Evolutionary conservation across 2,329 filamentous ascomycete species (phyloP), one percentile per base, ranked within the genome.

Genomic region (Sarocladium oryzae): DNA sequence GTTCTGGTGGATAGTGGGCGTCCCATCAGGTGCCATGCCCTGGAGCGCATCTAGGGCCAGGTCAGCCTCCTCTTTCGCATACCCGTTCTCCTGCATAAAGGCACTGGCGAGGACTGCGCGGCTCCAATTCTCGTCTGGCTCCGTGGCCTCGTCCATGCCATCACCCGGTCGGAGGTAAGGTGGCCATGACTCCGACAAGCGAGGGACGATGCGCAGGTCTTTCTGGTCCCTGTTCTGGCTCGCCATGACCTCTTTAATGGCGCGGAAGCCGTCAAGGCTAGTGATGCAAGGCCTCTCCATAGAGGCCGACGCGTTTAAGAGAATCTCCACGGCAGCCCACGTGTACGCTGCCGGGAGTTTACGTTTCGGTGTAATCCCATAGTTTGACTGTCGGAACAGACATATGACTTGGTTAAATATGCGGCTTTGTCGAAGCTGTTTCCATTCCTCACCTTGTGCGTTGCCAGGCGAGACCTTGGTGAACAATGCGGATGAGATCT

Each of bases 151-250:
- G 59, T 85, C 82, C 54, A 79, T 75, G 1, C 81, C 81, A 58
- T 85, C 77, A 52, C 76, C 73, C 10, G 76, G 70, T 33, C 72
- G 68, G 51, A 79, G 66, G 63, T 82, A 84, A 0, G 82, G 82
- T 9, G 82, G 82, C 82, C 81, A 85, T 2, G 71, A 72, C 48
- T 73, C 69, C 2, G 69, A 66, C 51, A 80, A 72, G 24, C 78
- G 73, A 18, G 64, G 56, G 2, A 76, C 71, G 28, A 72, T 74
- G 30, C 70, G 72, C 13, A 63, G 66, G 61, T 85, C 82, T 4
- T 64, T 65, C 6, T 65, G 60, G 8, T 75, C 77, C 58, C 82
- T 84, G 38, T 71, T 70, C 51, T 77, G 67, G 2, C 73, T 78
- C 6, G 78, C 62, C 51, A 85, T 61, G 2, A 83, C 77, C 35